Evolutionary conservation across 129 eudicot genomes (phyloP), one percentile per base, ranked within the genome.

Genomic region (Flaveria trinervia): DNA sequence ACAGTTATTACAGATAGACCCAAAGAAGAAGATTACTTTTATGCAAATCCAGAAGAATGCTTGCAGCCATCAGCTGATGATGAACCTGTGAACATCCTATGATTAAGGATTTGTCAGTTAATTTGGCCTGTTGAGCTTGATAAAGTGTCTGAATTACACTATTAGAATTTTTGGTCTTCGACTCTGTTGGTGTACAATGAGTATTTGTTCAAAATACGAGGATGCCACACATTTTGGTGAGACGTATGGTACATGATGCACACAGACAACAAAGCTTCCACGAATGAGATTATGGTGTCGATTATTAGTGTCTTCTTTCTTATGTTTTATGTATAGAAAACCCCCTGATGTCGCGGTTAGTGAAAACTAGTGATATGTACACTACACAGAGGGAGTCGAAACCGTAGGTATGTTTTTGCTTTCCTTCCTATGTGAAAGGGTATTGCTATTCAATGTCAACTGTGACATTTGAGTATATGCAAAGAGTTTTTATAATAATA

Each of bases 21-120:
- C 2, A 95, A 95, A 72, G 99, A 95, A 81, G 99, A 95, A 80
- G 96, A 95, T 75, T 91, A 91, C 81, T 95, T 95, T 28, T 95
- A 91, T 61, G 86, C 97, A 23, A 95, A 95, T 83, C 99, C 99
- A 1, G 86, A 86, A 30, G 99, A 95, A 83, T 95, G 99, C 62
- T 87, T 91, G 85, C 89, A 84, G 67, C 78, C 83, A n/a, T 73
- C 86, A 44, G 88, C 85, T 28, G 94, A 88, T 57, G 90, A 62
- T 60, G 67, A 76, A 76, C 76, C 78, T 17, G 52, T 80, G 66
- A 89, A 75, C 78, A 80, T 78, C 43, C 52, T 82, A 41, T 85
- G 75, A 84, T 18, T 9, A 28, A 22, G 39, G 22, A 23, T 74
- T 56, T 16, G 59, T 18, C 26, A 30, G 46, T 65, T 68, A 43